Evolutionary conservation across 495 filamentous ascomycete species (phyloP).

Genomic region (Sporormia fimetaria): DNA sequence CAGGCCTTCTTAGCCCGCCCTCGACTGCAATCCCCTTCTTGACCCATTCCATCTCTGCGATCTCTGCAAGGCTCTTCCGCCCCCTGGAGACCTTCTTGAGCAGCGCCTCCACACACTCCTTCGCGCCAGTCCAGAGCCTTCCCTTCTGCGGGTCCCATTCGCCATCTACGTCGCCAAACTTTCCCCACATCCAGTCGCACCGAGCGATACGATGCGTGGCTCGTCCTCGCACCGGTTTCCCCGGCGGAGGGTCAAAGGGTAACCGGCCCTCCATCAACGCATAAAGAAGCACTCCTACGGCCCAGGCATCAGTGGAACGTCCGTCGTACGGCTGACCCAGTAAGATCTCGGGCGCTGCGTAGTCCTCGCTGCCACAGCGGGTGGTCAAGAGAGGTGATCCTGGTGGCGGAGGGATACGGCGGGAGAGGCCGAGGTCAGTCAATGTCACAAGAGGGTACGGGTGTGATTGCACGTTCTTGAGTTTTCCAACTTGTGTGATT

Average conservation of each 20-base stretch:
- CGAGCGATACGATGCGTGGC: conserved; percentile 89
- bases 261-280: conserved; percentile 84
- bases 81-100: conserved; percentile 63
- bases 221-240: conserved; percentile 52
- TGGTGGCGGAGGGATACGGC: conserved; percentile 62
- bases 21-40: conserved; percentile 56
- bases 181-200: conserved; percentile 87
- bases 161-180: conserved; percentile 63
- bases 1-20: conserved; percentile 49
- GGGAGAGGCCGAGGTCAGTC: conserved; percentile 84
- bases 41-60: conserved; percentile 67
- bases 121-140: conserved; percentile 57
- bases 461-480: conserved; percentile 55
- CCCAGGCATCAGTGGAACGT: conserved; percentile 86
- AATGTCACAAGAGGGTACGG: conserved; percentile 75
- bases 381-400: conserved; percentile 66
- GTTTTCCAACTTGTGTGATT: conserved; percentile 38
- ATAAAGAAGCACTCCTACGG: conserved; percentile 84
- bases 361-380: conserved; percentile 90
- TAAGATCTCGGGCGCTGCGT: conserved; percentile 90
- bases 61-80: conserved; percentile 59
- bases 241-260: conserved; percentile 79
- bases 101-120: conserved; percentile 67
- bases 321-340: conserved; percentile 94
- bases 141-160: conserved; percentile 54